These are phyloP conservation scores for Sambucus nigra DNA, from an alignment of 129 eudicot species.

Conservation along the genomic window DNA sequence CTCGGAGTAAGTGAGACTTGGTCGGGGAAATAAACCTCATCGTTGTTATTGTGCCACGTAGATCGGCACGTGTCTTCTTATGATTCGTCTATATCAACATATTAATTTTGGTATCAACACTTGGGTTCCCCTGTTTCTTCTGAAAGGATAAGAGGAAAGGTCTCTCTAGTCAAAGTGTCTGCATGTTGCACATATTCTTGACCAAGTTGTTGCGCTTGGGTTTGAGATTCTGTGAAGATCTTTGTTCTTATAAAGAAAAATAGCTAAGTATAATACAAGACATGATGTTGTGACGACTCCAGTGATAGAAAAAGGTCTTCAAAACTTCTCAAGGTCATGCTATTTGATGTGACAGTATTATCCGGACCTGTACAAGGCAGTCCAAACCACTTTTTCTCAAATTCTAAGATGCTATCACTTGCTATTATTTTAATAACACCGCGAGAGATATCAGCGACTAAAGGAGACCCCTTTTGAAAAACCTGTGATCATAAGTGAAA, in stretches of 20 bases:
- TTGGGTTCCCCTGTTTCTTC: not conserved
- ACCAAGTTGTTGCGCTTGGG: no score
- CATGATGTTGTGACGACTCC: slow-evolving; percentile 9
- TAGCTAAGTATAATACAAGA: not conserved
- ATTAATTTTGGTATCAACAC: no score
- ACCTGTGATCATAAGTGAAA: not conserved
- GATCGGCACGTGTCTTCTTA: no score
- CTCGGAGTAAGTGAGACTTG: no score
- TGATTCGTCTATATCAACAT: no score
- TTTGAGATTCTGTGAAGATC: no score
- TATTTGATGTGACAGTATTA: slow-evolving; percentile 3
- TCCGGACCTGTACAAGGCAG: not conserved
- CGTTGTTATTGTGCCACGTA: no score
- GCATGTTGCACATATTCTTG: not conserved
- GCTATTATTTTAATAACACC: not conserved
- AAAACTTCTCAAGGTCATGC: slow-evolving; percentile 11
- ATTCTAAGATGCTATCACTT: no score
- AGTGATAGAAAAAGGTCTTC: slow-evolving; percentile 12
- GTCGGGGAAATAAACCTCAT: no score
- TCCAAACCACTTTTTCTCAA: no score
- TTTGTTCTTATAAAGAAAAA: slow-evolving; percentile 7
- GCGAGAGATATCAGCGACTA: slow-evolving; percentile 6
- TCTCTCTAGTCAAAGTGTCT: slow-evolving; percentile 9
- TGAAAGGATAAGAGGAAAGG: slow-evolving; percentile 10
- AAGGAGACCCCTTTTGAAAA: no score